A percentile compares a stretch with the other conserved stretches of the same genome.
Evolutionary conservation across 345 rosid species (phyloP).

Genomic region (Reutealis trisperma): DNA sequence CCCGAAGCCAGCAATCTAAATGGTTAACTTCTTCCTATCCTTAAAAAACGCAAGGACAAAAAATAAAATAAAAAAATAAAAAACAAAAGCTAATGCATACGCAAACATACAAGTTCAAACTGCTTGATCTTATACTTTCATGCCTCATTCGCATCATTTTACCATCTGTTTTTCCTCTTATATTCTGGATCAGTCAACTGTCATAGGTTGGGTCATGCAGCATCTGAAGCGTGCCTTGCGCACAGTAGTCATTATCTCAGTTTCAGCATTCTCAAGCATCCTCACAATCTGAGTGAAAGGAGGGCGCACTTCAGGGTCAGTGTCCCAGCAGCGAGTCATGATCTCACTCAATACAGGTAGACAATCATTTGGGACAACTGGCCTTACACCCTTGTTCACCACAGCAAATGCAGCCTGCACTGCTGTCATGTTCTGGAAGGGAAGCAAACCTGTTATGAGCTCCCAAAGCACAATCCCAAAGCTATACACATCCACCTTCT

Average conservation of each 20-base stretch:
- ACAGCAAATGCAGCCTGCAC: slow-evolving; percentile 39
- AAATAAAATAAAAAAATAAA: neutral
- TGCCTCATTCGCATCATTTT: slow-evolving; percentile 13
- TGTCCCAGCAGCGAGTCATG: slow-evolving; percentile 36
- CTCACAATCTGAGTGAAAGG: slow-evolving; percentile 29
- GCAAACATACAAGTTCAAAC: slow-evolving; percentile 17
- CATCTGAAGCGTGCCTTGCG: slow-evolving; percentile 38
- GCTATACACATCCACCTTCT: slow-evolving; percentile 37
- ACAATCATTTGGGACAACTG: slow-evolving; percentile 28
- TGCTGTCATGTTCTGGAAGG: slow-evolving; percentile 35
- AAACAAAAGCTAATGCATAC: slow-evolving; percentile 11
- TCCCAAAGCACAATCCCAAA: slow-evolving; percentile 37
- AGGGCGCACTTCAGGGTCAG: slow-evolving; percentile 30
- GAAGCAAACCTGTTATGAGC: slow-evolving; percentile 32
- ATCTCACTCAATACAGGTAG: slow-evolving; percentile 28
- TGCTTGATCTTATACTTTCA: slow-evolving; percentile 5
- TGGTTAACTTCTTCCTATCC: slow-evolving; percentile 20
- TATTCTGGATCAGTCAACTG: slow-evolving; percentile 25
- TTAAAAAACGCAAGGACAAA: neutral
- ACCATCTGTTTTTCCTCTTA: slow-evolving; percentile 4
- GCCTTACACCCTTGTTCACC: slow-evolving; percentile 35
- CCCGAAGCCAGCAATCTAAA: neutral
- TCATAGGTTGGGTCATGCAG: slow-evolving; percentile 34
- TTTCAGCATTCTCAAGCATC: slow-evolving; percentile 35
- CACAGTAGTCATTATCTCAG: slow-evolving; percentile 29